Conservation (phyloP, 176 grass and related monocot genomes). For the Otatea glauca region DNA sequence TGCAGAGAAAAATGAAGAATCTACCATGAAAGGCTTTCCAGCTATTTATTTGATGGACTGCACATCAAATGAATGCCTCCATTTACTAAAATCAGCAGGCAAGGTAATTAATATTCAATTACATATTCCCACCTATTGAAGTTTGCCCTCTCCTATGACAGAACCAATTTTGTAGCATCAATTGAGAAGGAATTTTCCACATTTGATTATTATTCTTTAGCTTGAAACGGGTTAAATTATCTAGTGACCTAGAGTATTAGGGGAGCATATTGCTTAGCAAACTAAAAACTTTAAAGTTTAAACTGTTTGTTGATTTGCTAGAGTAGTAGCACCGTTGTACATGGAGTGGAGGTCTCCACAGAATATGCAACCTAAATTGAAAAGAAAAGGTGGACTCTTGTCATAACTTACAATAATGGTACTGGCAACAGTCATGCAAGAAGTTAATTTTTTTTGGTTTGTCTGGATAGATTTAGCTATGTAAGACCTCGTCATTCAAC, state of each 20-base stretch:
- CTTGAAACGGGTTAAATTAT: slow-evolving; percentile 10
- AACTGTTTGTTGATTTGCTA: slow-evolving; percentile 34
- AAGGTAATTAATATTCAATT: slow-evolving; percentile 61
- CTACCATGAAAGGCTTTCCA: slow-evolving; percentile 59
- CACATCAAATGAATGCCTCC: slow-evolving; percentile 73
- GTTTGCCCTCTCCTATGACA: slow-evolving; percentile 12
- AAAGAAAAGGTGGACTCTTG: slow-evolving; percentile 9
- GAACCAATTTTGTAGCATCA: neutral
- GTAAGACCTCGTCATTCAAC: slow-evolving; percentile 3
- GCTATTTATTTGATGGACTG: slow-evolving; percentile 85
- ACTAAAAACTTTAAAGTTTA: slow-evolving; percentile 5
- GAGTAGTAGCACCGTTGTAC: slow-evolving; percentile 10
- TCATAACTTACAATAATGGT: slow-evolving; percentile 13
- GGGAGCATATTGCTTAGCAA: neutral
- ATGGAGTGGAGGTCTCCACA: neutral
- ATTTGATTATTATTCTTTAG: slow-evolving; percentile 27
- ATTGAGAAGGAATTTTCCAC: slow-evolving; percentile 17
- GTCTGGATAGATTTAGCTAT: slow-evolving; percentile 1
- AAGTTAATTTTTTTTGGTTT: slow-evolving; percentile 8
- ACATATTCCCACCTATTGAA: slow-evolving; percentile 27
- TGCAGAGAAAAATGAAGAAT: slow-evolving; percentile 58
- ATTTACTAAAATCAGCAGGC: slow-evolving; percentile 60
- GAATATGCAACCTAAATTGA: neutral
- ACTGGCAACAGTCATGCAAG: slow-evolving; percentile 6
- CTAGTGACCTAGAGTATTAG: slow-evolving; percentile 28